A percentile compares a stretch with the other conserved stretches of the same genome.
phyloP scores from a whole-genome alignment of 768 basidiomycete species.

The Xerocomellus intermedius region DNA sequence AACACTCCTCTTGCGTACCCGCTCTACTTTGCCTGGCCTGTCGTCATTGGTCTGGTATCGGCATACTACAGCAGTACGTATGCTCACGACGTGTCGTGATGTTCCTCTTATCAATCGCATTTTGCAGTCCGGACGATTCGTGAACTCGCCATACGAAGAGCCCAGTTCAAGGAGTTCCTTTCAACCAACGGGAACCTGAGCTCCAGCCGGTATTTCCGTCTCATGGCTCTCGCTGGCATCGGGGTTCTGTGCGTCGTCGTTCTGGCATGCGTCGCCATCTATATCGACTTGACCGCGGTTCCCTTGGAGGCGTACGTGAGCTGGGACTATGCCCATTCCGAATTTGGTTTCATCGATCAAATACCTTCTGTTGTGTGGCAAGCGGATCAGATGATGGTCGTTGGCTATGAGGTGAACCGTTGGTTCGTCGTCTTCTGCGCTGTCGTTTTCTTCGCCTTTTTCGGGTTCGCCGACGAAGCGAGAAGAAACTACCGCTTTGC shows the following conservation, averaged over 20 bases:
- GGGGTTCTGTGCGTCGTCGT: conserved; percentile 43
- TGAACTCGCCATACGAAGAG: conserved; percentile 30
- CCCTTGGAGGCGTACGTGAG: conserved; percentile 39
- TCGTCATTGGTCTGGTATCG: conserved; percentile 40
- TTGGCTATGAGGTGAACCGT: conserved; percentile 41
- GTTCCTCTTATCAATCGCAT: conserved; percentile 1
- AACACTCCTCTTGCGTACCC: conserved; percentile 38
- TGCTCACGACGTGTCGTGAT: not conserved
- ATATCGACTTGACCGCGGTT: conserved; percentile 31
- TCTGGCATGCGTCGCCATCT: conserved; percentile 37
- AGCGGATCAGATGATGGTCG: conserved; percentile 5
- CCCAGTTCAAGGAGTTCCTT: conserved; percentile 38
- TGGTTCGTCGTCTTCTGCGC: conserved; percentile 50
- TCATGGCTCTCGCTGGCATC: conserved; percentile 52
- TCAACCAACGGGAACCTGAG: conserved; percentile 42
- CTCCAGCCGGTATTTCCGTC: conserved; percentile 56
- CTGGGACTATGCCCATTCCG: conserved; percentile 47
- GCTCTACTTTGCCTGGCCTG: conserved; percentile 38
- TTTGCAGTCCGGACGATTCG: conserved; percentile 29
- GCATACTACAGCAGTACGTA: conserved; percentile 42
- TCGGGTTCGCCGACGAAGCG: conserved; percentile 70
- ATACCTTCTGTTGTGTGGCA: conserved; percentile 46
- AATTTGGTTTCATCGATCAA: conserved; percentile 39
- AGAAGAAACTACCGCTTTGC: conserved; percentile 51
- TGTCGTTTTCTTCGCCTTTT: conserved; percentile 66